phyloP scores from a whole-genome alignment of 805 yeast species.

The Hanseniaspora thailandica region DNA sequence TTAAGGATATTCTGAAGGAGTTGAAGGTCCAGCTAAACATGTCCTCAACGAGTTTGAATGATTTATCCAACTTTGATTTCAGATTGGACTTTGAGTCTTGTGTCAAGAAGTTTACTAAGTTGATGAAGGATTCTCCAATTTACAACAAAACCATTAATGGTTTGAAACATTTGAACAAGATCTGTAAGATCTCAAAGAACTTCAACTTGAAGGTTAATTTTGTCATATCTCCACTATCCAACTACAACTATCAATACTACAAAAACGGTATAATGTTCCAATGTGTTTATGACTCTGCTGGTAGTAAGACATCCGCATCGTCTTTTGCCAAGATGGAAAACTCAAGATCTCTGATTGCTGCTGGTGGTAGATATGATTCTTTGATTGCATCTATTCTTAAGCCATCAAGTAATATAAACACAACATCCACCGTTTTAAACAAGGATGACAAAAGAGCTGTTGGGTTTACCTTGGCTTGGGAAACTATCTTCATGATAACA shows the following conservation, averaged over 20 bases:
- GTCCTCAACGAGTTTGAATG: conserved; percentile 71
- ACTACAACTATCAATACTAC: conserved; percentile 72
- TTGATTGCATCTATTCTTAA: conserved; percentile 58
- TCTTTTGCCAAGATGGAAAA: conserved; percentile 21
- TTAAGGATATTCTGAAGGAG: conserved; percentile 45
- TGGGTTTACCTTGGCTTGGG: conserved; percentile 77
- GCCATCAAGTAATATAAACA: conserved; percentile 31
- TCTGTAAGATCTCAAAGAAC: conserved; percentile 41
- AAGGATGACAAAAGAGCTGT: conserved; percentile 48
- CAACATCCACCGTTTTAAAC: neutral
- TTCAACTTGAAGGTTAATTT: conserved; percentile 51
- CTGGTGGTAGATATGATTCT: conserved; percentile 88
- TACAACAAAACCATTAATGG: conserved; percentile 51
- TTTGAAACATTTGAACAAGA: conserved; percentile 47
- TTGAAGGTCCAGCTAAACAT: conserved; percentile 58
- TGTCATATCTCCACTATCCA: conserved; percentile 67
- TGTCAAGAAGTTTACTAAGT: conserved; percentile 46
- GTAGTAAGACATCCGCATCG: neutral
- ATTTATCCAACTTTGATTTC: conserved; percentile 70
- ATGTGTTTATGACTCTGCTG: conserved; percentile 44
- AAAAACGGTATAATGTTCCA: conserved; percentile 80
- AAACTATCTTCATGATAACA: conserved; percentile 44
- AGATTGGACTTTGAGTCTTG: conserved; percentile 57
- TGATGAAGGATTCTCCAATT: conserved; percentile 65
- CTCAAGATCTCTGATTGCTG: conserved; percentile 48